Conservation (phyloP, 768 basidiomycete genomes). For the Boletus rubescentipes region DNA sequence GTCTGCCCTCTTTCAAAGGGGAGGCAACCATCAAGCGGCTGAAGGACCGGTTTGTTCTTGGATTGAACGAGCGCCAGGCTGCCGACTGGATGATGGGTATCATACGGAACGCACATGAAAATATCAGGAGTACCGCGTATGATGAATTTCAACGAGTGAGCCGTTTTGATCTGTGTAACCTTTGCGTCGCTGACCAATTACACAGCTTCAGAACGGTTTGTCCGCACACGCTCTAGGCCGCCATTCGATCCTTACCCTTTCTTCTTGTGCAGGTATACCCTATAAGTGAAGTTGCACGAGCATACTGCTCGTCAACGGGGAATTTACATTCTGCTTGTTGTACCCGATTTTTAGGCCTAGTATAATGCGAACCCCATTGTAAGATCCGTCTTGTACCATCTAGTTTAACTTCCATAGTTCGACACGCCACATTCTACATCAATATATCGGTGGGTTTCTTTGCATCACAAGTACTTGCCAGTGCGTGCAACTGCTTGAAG, state of each 20-base stretch:
- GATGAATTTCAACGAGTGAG: slow-evolving; percentile 93
- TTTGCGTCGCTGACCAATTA: slow-evolving; percentile 4
- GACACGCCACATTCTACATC: too few relatives aligned
- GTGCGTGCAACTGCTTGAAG: not conserved
- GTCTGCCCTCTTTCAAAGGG: slow-evolving; percentile 95
- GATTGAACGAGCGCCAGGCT: slow-evolving; percentile 83
- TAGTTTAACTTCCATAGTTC: not conserved
- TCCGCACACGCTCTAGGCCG: not conserved
- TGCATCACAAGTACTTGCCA: not conserved
- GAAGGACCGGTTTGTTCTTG: slow-evolving; percentile 80
- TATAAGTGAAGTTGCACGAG: slow-evolving; percentile 20
- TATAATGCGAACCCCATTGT: too few relatives aligned
- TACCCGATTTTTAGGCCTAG: too few relatives aligned
- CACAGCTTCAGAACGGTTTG: slow-evolving; percentile 50
- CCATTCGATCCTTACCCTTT: not conserved
- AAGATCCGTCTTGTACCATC: slow-evolving; percentile 1
- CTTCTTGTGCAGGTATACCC: slow-evolving; percentile 27
- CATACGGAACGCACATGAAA: slow-evolving; percentile 92
- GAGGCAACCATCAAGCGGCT: slow-evolving; percentile 87
- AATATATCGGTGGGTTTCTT: not conserved
- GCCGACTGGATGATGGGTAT: slow-evolving; percentile 91
- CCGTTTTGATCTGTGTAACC: not conserved
- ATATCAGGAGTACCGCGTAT: slow-evolving; percentile 88
- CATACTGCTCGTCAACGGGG: not conserved
- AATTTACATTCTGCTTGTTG: not conserved